Evolutionary conservation across 345 rosid species (phyloP).

Genomic region (Psidium guajava): DNA sequence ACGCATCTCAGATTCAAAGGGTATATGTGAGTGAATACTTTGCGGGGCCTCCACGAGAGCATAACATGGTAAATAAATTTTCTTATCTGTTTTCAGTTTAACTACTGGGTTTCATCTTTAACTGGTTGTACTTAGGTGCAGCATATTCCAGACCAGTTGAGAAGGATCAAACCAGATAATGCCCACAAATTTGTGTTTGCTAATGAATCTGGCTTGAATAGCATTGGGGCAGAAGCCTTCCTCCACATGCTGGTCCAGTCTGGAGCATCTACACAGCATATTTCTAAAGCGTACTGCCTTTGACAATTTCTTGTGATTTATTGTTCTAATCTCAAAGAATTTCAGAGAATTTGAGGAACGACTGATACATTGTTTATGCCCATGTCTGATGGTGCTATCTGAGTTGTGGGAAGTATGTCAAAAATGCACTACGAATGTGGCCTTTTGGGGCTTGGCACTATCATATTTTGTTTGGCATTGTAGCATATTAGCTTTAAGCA

Average conservation of each 20-base stretch:
- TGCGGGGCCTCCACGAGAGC: slow-evolving; percentile 34
- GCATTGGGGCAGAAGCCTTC: slow-evolving; percentile 48
- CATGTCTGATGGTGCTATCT: not conserved
- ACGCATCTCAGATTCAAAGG: slow-evolving; percentile 49
- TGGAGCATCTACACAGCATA: slow-evolving; percentile 59
- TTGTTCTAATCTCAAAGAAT: slow-evolving; percentile 1
- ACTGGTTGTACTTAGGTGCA: slow-evolving; percentile 25
- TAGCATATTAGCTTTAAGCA: not conserved
- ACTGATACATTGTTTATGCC: not conserved
- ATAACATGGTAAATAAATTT: slow-evolving; percentile 31
- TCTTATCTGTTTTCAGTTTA: not conserved
- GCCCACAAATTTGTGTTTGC: slow-evolving; percentile 50
- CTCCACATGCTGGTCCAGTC: slow-evolving; percentile 42
- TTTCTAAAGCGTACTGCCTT: slow-evolving; percentile 47
- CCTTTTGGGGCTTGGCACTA: not conserved
- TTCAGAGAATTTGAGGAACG: not conserved
- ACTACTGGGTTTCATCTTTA: not conserved
- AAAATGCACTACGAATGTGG: not conserved
- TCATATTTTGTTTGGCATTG: not conserved
- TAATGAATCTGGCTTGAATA: slow-evolving; percentile 36
- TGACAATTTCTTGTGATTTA: slow-evolving; percentile 2
- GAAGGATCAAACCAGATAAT: slow-evolving; percentile 33
- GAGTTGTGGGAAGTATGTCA: not conserved
- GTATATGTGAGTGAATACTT: slow-evolving; percentile 60
- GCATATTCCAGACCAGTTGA: slow-evolving; percentile 22